phyloP scores from a whole-genome alignment of 2,329 filamentous ascomycete genomes.

The Atkinsonella hypoxylon region DNA sequence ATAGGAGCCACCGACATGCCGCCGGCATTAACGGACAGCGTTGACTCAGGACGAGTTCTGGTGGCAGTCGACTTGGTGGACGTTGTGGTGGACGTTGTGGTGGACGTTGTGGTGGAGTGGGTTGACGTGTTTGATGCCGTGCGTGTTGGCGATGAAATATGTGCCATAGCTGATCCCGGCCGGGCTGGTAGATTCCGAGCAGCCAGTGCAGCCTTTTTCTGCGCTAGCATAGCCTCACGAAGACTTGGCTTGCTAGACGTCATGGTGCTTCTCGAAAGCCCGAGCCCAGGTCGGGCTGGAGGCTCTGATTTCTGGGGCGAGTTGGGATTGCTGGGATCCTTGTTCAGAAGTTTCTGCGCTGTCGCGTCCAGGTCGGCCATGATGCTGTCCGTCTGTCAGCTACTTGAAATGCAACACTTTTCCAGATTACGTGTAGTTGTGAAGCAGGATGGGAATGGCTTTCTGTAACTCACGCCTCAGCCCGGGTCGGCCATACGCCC shows the following conservation, averaged over 20 bases:
- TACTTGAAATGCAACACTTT: background rate
- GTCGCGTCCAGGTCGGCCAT: slow-evolving; percentile 68
- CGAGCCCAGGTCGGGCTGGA: slow-evolving; percentile 41
- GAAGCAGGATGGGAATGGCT: background rate
- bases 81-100: slow-evolving; percentile 17
- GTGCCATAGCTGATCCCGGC: slow-evolving; percentile 53
- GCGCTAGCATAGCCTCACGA: slow-evolving; percentile 73
- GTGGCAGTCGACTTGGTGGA: slow-evolving; percentile 23
- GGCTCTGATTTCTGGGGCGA: slow-evolving; percentile 40
- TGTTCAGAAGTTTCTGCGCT: slow-evolving; percentile 68
- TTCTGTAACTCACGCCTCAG: slow-evolving; percentile 50
- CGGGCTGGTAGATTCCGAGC: slow-evolving; percentile 39
- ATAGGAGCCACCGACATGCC: slow-evolving; percentile 54
- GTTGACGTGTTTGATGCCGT: slow-evolving; percentile 24
- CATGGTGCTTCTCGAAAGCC: slow-evolving; percentile 52
- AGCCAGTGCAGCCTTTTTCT: slow-evolving; percentile 52
- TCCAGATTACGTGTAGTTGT: background rate
- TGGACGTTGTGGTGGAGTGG: slow-evolving; percentile 14
- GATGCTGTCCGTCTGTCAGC: slow-evolving; percentile 41
- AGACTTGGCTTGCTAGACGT: slow-evolving; percentile 51
- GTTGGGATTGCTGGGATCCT: slow-evolving; percentile 73
- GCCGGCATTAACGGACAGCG: slow-evolving; percentile 34
- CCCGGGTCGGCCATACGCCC: slow-evolving; percentile 63
- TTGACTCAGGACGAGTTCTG: slow-evolving; percentile 31
- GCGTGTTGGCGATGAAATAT: slow-evolving; percentile 39